Base-by-base conservation (phyloP, 352 stramenopile genomes). In the Phytophthora idaei region DNA sequence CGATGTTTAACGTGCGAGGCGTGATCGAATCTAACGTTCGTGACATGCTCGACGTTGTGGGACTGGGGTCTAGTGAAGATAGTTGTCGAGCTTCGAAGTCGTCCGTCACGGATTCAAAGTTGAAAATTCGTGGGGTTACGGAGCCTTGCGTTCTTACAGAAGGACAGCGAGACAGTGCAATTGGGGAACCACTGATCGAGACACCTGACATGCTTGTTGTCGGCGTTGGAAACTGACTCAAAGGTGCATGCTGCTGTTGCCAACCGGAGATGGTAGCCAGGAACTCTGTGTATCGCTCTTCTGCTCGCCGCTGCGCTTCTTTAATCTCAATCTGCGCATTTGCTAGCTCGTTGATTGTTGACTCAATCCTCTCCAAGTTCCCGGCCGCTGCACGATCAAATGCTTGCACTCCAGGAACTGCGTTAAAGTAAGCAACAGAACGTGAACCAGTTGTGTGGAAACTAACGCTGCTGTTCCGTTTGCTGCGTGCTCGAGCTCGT, bases 321-420 rank as follows among this genome's bases (percentile, higher is more conserved):
- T 81, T 77, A 36, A 88, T 81, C 48, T 89, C 78, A 17, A 7
- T 49, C 44, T 90, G 80, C 4, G 58, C 46, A 10, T 48, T 63
- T 36, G 77, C 44, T 12, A 90, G 31, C 11, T 61, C 59, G 41
- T 74, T 75, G 29, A 90, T 73, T 12, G 66, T 78, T 5, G 66
- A 60, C 57, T 90, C 78, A 7, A 89, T 76, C 47, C 71, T 77
- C 31, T 90, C 80, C 12, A 90, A 42, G 53, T 87, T 89, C 8
- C 54, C 60, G 3, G 55, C 10, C 7, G 67, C 67, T 4, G 56
- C 44, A 36, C 55, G 64, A 45, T 78, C 71, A 21, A 70, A 61
- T 25, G 53, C 25, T 46, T 58, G 56, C 17, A 67, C 29, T 15
- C 49, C 44, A 67, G 47, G 37, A 31, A 46, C 21, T 21, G 32